These are phyloP conservation scores for Chlorella vulgaris DNA, from an alignment of 139 green algal species.

Conservation along the genomic window DNA sequence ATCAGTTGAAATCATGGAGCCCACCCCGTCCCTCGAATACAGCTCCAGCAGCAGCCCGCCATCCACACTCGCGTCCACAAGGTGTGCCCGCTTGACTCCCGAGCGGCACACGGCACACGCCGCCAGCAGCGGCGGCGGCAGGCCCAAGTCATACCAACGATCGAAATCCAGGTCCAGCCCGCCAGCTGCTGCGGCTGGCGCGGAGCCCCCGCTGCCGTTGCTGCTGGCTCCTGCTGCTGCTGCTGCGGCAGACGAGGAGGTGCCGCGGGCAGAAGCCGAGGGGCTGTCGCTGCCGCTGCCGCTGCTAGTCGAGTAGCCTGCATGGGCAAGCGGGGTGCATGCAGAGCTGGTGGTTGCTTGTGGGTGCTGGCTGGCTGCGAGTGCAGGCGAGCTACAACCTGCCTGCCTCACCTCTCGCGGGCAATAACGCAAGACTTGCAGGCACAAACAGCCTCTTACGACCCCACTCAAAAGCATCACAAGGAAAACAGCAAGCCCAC, in stretches of 20 bases:
- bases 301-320: not conserved
- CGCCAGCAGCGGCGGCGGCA: slow-evolving; percentile 48
- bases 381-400: too few relatives aligned
- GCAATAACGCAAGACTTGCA: not conserved
- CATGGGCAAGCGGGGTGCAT: too few relatives aligned
- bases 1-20: slow-evolving; percentile 93
- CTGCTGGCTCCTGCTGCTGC: slow-evolving; percentile 7
- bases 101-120: slow-evolving; percentile 50
- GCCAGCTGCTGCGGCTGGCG: not conserved
- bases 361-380: too few relatives aligned
- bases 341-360: too few relatives aligned
- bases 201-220: slow-evolving; percentile 5
- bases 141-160: slow-evolving; percentile 33
- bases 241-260: not conserved
- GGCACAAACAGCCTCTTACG: too few relatives aligned
- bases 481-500: too few relatives aligned
- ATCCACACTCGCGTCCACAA: slow-evolving; percentile 77
- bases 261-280: too few relatives aligned
- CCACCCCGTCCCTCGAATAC: slow-evolving; percentile 92
- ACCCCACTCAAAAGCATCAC: too few relatives aligned
- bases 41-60: slow-evolving; percentile 89
- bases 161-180: slow-evolving; percentile 17
- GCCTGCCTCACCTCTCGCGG: not conserved
- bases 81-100: slow-evolving; percentile 80
- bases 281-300: too few relatives aligned